Conservation (phyloP, 345 rosid species). For the Orychophragmus violaceus region DNA sequence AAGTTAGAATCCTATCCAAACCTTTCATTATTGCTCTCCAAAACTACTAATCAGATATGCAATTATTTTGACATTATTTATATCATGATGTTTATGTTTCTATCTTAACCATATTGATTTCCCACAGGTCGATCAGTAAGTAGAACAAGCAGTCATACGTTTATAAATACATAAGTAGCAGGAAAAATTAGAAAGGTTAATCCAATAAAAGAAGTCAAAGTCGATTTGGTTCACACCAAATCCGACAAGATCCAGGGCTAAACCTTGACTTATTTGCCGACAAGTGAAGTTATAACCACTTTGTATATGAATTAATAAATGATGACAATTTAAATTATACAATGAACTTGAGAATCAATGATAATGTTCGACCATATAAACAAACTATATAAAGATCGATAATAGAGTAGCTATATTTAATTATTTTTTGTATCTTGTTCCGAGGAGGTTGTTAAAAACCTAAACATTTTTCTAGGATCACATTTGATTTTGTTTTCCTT, state of each 20-base stretch:
- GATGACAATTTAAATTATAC: not conserved
- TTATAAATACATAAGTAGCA: too few species aligned
- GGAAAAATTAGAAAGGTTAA: not conserved
- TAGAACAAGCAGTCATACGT: too few species aligned
- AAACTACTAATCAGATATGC: conserved; percentile 24
- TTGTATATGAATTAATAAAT: not conserved
- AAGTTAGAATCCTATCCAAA: conserved; percentile 20
- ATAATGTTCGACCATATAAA: too few species aligned
- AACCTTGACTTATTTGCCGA: not conserved
- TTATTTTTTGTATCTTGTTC: not conserved
- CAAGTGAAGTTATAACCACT: conserved; percentile 6
- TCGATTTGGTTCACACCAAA: not conserved
- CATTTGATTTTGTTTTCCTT: not conserved
- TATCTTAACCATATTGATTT: not conserved
- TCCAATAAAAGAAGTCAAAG: not conserved
- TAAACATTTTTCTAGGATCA: not conserved
- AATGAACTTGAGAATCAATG: not conserved
- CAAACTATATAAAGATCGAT: not conserved
- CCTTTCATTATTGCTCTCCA: conserved; percentile 22
- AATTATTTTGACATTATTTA: too few species aligned
- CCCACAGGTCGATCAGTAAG: not conserved
- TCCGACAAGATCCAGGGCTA: not conserved
- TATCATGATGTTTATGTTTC: not conserved
- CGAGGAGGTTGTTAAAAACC: not conserved
- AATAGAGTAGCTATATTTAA: not conserved